Evolutionary conservation across 2,329 filamentous ascomycete species (phyloP).

Genomic region (Lizonia empirigonia): DNA sequence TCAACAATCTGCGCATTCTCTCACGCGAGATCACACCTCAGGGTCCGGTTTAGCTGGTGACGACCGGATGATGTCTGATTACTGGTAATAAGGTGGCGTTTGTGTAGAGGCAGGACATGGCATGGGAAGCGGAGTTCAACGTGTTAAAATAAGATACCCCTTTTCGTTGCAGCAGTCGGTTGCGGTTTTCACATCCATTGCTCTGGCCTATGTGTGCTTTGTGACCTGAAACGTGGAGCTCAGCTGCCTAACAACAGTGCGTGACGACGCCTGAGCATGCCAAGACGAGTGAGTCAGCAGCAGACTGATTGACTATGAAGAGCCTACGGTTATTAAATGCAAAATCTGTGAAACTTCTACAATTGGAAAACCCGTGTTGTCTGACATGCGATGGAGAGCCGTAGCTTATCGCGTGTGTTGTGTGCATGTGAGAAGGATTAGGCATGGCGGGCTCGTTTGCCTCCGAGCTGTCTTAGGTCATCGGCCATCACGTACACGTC

Average conservation of each 20-base stretch:
- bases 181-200: slow-evolving; percentile 2
- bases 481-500: too few species aligned
- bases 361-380: not conserved
- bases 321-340: not conserved
- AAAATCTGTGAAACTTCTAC: too few species aligned
- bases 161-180: slow-evolving; percentile 13
- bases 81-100: slow-evolving; percentile 13
- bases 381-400: slow-evolving; percentile 8
- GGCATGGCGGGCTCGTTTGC: too few species aligned
- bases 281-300: not conserved
- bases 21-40: slow-evolving; percentile 43
- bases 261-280: not conserved
- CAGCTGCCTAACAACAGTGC: slow-evolving; percentile 2
- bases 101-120: slow-evolving; percentile 8
- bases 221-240: slow-evolving; percentile 14
- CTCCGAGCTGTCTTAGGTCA: too few species aligned
- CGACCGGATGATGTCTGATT: slow-evolving; percentile 7
- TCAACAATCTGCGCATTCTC: slow-evolving; percentile 65
- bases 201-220: slow-evolving; percentile 3
- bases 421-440: slow-evolving; percentile 21
- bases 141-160: slow-evolving; percentile 42
- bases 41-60: slow-evolving; percentile 6
- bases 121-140: slow-evolving; percentile 31
- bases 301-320: not conserved
- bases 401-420: slow-evolving; percentile 13